These are phyloP conservation scores for Pleoardoris graminearum DNA, from an alignment of 2,329 filamentous ascomycete species.

Conservation along the genomic window DNA sequence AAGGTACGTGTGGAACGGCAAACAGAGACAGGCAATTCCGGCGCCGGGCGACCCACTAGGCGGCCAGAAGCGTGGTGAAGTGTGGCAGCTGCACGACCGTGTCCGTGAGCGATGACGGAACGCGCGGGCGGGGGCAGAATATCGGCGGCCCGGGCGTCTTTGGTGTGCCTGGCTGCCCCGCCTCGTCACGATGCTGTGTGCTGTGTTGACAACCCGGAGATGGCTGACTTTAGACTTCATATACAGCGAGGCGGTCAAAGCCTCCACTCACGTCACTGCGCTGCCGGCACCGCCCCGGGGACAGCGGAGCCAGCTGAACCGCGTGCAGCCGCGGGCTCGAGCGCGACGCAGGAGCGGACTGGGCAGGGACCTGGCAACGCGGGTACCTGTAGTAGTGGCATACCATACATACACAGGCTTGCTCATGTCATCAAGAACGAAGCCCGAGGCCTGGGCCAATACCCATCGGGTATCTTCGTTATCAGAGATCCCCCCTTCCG, in stretches of 20 bases:
- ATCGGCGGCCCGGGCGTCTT: conserved; percentile 11
- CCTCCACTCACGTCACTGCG: conserved; percentile 3
- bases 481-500: background rate
- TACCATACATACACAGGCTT: background rate
- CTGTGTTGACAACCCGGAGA: background rate
- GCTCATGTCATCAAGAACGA: background rate
- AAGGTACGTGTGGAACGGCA: background rate
- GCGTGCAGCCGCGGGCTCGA: background rate
- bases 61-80: conserved; percentile 6
- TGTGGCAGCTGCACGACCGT: conserved; percentile 9
- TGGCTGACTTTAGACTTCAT: background rate
- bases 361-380: too few relatives aligned
- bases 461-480: conserved; percentile 11
- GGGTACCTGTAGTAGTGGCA: background rate
- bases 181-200: background rate
- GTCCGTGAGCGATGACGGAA: conserved; percentile 25
- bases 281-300: background rate
- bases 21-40: background rate
- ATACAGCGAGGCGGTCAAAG: background rate
- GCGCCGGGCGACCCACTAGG: conserved; percentile 2
- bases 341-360: too few relatives aligned
- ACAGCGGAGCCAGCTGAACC: conserved; percentile 4
- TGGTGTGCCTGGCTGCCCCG: conserved; percentile 9
- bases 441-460: background rate
- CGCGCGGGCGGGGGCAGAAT: conserved; percentile 20